phyloP scores from a whole-genome alignment of 23 red algal genomes.

The Gracilaria gracilis region DNA sequence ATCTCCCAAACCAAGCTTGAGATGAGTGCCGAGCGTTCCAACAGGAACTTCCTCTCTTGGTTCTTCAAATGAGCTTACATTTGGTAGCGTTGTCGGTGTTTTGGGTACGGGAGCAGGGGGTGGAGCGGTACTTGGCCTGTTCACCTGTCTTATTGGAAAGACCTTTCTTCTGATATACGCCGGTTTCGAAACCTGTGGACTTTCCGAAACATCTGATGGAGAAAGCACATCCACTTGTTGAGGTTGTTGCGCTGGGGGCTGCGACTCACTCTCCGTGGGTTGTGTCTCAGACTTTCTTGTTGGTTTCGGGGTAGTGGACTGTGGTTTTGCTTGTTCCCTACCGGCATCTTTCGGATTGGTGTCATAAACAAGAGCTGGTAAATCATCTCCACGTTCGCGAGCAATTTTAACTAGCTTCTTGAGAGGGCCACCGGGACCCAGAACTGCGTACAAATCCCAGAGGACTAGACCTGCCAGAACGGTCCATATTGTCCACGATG shows the following conservation, averaged over 20 bases:
- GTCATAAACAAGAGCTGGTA: conserved; percentile 93
- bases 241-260: not conserved
- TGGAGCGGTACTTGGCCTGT: not conserved
- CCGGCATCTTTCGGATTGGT: conserved; percentile 74
- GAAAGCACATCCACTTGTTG: conserved; percentile 25
- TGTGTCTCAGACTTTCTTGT: not conserved
- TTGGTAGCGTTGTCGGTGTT: not conserved
- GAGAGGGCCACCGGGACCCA: conserved; percentile 76
- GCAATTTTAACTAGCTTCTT: conserved; percentile 70
- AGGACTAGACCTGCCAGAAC: conserved; percentile 75
- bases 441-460: conserved; percentile 92
- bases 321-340: conserved; percentile 32
- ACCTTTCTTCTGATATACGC: conserved; percentile 28
- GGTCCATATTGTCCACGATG: conserved; percentile 66
- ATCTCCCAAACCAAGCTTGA: conserved; percentile 92
- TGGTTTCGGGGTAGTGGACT: not conserved
- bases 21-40: conserved; percentile 71
- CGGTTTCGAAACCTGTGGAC: conserved; percentile 7
- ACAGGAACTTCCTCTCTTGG: conserved; percentile 50
- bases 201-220: conserved; percentile 16
- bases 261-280: not conserved
- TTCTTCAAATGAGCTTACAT: conserved; percentile 2
- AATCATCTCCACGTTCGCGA: conserved; percentile 66
- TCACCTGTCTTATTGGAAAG: not conserved
- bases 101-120: not conserved